phyloP scores from a whole-genome alignment of 108 stramenopile species.

The Aurantiochytrium sp. region DNA sequence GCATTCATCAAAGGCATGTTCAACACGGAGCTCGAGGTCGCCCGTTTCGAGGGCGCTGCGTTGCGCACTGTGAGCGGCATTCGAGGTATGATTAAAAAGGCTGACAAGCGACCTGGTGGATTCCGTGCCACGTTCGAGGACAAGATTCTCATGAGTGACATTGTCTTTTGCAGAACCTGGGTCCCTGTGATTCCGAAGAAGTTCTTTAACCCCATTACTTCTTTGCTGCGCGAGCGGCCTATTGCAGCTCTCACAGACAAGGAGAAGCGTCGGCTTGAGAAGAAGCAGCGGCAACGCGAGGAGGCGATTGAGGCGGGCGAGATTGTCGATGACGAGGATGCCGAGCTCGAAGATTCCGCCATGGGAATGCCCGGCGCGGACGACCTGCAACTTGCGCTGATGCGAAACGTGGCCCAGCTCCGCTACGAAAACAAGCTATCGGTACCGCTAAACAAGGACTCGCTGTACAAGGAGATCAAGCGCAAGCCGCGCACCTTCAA shows the following conservation, averaged over 20 bases:
- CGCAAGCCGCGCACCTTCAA: conserved; percentile 68
- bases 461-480: conserved; percentile 86
- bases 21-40: conserved; percentile 91
- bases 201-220: conserved; percentile 92
- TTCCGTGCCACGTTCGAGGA: conserved; percentile 98
- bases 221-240: conserved; percentile 50
- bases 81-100: conserved; percentile 89
- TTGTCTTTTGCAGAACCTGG: conserved; percentile 94
- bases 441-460: conserved; percentile 86
- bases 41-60: conserved; percentile 80
- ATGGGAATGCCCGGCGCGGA: conserved; percentile 31
- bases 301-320: not conserved
- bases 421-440: conserved; percentile 74
- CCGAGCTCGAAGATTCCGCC: not conserved
- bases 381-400: conserved; percentile 56
- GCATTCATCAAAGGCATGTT: conserved; percentile 99
- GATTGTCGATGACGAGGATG: not conserved
- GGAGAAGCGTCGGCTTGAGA: not conserved
- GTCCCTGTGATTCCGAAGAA: conserved; percentile 83
- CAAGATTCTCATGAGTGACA: conserved; percentile 79
- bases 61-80: conserved; percentile 92
- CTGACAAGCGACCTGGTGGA: conserved; percentile 70
- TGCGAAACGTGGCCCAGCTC: conserved; percentile 82
- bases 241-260: not conserved
- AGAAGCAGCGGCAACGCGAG: not conserved